Base-by-base conservation (phyloP, 106 monocot species). In the Dendrobium nobile region DNA sequence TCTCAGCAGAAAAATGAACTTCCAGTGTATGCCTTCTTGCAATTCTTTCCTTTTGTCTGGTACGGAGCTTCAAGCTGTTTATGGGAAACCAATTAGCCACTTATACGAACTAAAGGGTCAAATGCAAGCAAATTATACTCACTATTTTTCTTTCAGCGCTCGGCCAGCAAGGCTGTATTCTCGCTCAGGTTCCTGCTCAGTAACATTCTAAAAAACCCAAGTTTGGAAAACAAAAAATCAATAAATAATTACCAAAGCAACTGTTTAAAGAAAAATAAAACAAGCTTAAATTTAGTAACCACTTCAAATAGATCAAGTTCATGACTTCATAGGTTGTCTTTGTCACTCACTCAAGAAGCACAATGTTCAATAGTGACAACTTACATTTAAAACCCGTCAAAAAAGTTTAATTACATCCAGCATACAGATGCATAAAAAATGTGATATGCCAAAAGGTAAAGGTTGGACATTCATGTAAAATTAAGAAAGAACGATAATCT, bases 141-240 rank as follows among this genome's bases (percentile, higher is more conserved):
- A 98, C 98, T 81, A 98, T 88, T 98, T 98, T 77, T 88, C 95
- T 85, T 94, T 98, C 67, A 88, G 80, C 51, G 92, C 91, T 51
- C 89, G 92, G 41, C 98, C 98, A 87, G 91, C 92, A 83, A 94
- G 78, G 64, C 94, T 89, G 70, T 98, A 98, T 70, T 89, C 98
- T 51, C 78, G 85, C 70, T 82, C 85, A 54, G 88, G 90, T 74
- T 96, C 70, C 42, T 88, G 92, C 73, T 95, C 98, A 83, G 89
- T 88, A 75, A 85, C 91, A 87, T 89, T 95, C 94, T 91, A 87
- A 47, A 70, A 64, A 40, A 77, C 41, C 48, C 19, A 85, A 82
- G 44, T 44, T 67, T 61, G 73, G 33, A 19, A 84, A 20, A 42
- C 20, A 47, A 44, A 75, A 51, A 24, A 73, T 56, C 28, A 70